Evolutionary conservation across 352 stramenopile species (phyloP), one percentile per base, ranked within the genome.

Genomic region (Globisporangium rhizosaccharum): DNA sequence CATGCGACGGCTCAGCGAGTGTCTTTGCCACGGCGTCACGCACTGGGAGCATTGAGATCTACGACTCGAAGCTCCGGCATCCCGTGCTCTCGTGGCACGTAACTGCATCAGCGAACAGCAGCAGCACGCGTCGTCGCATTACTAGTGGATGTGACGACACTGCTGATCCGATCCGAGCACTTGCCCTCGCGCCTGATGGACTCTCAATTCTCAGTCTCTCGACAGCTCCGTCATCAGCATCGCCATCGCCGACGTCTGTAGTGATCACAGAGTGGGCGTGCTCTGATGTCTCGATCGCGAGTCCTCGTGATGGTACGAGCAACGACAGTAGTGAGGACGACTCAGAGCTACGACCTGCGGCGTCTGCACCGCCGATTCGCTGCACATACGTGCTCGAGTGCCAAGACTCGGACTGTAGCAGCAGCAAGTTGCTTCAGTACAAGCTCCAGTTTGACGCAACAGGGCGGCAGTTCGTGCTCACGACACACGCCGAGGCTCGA

Each of bases 281-380:
- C 42, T 47, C 59, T 2, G 52, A 51, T n/a, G 59, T 59, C 8
- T n/a, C 36, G 11, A n/a, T 49, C 47, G 59, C 37, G 39, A 15
- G 23, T 33, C 47, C 37, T 20, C 46, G 11, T 10, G 54, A 62
- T 8, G 10, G 50, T 3, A 46, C 53, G 28, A 62, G 37, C 37
- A 66, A 56, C 26, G 60, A 61, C 23, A 66, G 54, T 18, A 62
- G 54, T 15, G 48, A 62, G 17, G 39, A 55, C 14, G 52, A 44
- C 17, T 8, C 39, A 8, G 47, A 51, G 14, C 10, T 45, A 11
- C 23, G 33, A 2, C 42, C 23, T 20, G 23, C 14, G 2, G 25
- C 28, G 23, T n/a, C 41, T 36, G 6, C 36, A 17, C 59, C 59
- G 4, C 51, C 10, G 25, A 36, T 65, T 2, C 6, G 39, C 20